These are phyloP conservation scores for Tolypocladium album DNA, from an alignment of 2,329 filamentous ascomycete species.

Conservation along the genomic window DNA sequence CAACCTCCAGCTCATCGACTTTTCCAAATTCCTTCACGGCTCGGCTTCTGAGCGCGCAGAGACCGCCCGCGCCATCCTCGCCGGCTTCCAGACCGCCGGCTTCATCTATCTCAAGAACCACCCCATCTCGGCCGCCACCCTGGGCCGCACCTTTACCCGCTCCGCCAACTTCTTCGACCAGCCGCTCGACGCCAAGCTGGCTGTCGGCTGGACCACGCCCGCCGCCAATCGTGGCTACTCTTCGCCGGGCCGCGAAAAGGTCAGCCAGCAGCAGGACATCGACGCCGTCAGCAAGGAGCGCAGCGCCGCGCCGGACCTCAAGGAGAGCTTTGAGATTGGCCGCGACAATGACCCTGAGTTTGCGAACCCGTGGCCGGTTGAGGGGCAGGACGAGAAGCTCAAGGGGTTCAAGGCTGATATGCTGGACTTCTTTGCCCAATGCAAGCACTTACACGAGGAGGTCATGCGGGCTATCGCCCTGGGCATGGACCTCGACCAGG, in stretches of 20 bases:
- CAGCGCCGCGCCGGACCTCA: slow-evolving; percentile 49
- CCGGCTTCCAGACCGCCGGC: slow-evolving; percentile 75
- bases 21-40: slow-evolving; percentile 59
- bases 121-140: slow-evolving; percentile 49
- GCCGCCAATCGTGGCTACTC: slow-evolving; percentile 67
- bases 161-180: slow-evolving; percentile 64
- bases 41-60: slow-evolving; percentile 46
- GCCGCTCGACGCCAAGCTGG: slow-evolving; percentile 50
- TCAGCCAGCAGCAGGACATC: slow-evolving; percentile 43
- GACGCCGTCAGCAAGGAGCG: slow-evolving; percentile 48
- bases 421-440: slow-evolving; percentile 63
- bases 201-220: slow-evolving; percentile 59
- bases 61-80: slow-evolving; percentile 61
- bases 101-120: slow-evolving; percentile 86
- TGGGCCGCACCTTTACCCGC: slow-evolving; percentile 52
- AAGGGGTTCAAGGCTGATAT: slow-evolving; percentile 60
- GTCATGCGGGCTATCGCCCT: slow-evolving; percentile 79
- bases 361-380: slow-evolving; percentile 68
- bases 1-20: slow-evolving; percentile 37
- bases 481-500: slow-evolving; percentile 61
- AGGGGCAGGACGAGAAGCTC: slow-evolving; percentile 22
- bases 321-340: slow-evolving; percentile 56
- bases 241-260: slow-evolving; percentile 60
- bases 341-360: slow-evolving; percentile 45
- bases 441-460: slow-evolving; percentile 62